Conservation (phyloP, 2,329 filamentous ascomycete species). For the Chaetomium sp. region DNA sequence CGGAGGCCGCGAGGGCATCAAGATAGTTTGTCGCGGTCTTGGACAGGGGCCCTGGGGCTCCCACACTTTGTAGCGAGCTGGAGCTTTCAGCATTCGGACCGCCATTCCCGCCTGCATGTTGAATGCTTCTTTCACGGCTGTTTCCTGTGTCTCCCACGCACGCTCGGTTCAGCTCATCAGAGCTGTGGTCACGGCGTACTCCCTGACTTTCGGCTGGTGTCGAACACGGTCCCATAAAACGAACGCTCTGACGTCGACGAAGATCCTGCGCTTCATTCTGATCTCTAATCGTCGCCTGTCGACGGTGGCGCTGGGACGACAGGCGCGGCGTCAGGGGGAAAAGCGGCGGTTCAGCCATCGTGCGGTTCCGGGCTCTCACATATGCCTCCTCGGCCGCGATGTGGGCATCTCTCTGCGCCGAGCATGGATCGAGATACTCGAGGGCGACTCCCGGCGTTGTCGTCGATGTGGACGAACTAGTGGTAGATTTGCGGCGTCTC, state of each 20-base stretch:
- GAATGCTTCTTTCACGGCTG: slow-evolving; percentile 3
- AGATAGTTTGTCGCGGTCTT: slow-evolving; percentile 31
- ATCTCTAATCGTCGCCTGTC: slow-evolving; percentile 12
- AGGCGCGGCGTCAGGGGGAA: slow-evolving; percentile 29
- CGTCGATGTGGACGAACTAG: slow-evolving; percentile 8
- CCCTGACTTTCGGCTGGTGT: slow-evolving; percentile 10
- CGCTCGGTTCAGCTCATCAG: neutral
- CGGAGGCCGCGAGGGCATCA: slow-evolving; percentile 31
- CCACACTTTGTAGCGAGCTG: slow-evolving; percentile 11
- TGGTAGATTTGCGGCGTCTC: slow-evolving; percentile 48
- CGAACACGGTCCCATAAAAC: slow-evolving; percentile 38
- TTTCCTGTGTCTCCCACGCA: neutral
- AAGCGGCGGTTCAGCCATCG: slow-evolving; percentile 29
- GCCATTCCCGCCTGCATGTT: neutral
- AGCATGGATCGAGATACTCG: slow-evolving; percentile 42
- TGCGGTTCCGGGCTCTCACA: slow-evolving; percentile 41
- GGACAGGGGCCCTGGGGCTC: slow-evolving; percentile 14
- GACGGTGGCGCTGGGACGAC: slow-evolving; percentile 13
- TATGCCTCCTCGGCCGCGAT: slow-evolving; percentile 58
- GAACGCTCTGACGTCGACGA: slow-evolving; percentile 47
- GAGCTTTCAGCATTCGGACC: neutral
- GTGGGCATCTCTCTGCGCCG: slow-evolving; percentile 53
- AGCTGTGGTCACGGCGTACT: neutral
- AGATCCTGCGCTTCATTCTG: slow-evolving; percentile 26
- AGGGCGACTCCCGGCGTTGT: slow-evolving; percentile 42